Conservation (phyloP, 495 filamentous ascomycete species). For the Bryoglossum gracile region DNA sequence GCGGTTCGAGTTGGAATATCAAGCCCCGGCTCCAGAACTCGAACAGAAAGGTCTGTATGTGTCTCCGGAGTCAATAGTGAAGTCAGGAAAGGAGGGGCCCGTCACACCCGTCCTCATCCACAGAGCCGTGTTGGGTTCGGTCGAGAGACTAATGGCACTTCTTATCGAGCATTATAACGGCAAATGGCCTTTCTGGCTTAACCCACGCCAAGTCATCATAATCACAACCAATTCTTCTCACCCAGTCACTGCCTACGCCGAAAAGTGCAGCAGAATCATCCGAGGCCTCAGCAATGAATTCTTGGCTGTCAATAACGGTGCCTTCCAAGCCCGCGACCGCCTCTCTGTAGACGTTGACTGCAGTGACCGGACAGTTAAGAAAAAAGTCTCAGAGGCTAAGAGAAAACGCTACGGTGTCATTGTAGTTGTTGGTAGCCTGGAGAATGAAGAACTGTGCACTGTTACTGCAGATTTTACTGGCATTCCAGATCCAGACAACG, state of each 20-base stretch:
- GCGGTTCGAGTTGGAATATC: constrained; percentile 70
- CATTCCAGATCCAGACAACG: constrained; percentile 6
- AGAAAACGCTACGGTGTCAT: constrained; percentile 67
- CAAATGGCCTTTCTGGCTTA: constrained; percentile 87
- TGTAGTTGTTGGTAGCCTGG: constrained; percentile 59
- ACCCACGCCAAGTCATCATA: constrained; percentile 72
- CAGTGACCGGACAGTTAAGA: constrained; percentile 49
- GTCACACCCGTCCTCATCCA: constrained; percentile 82
- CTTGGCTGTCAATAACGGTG: constrained; percentile 9
- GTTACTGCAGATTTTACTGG: constrained; percentile 21
- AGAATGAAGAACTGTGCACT: neutral
- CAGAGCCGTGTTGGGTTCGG: constrained; percentile 76
- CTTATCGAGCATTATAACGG: constrained; percentile 80
- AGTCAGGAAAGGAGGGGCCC: constrained; percentile 38
- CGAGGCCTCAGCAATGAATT: neutral
- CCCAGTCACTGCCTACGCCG: constrained; percentile 50
- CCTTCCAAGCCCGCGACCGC: constrained; percentile 26
- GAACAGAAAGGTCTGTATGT: constrained; percentile 55
- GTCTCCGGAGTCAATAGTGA: too few species aligned
- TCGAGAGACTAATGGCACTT: constrained; percentile 82
- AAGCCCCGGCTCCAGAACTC: constrained; percentile 64
- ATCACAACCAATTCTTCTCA: constrained; percentile 64
- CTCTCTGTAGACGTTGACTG: constrained; percentile 69
- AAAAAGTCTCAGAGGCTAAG: constrained; percentile 69
- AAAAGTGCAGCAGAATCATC: constrained; percentile 36